Percentiles rank a stretch among this genome's conserved stretches.
Evolutionary conservation across 148 eudicot genomes (phyloP).

Genomic region (Arbutus unedo): DNA sequence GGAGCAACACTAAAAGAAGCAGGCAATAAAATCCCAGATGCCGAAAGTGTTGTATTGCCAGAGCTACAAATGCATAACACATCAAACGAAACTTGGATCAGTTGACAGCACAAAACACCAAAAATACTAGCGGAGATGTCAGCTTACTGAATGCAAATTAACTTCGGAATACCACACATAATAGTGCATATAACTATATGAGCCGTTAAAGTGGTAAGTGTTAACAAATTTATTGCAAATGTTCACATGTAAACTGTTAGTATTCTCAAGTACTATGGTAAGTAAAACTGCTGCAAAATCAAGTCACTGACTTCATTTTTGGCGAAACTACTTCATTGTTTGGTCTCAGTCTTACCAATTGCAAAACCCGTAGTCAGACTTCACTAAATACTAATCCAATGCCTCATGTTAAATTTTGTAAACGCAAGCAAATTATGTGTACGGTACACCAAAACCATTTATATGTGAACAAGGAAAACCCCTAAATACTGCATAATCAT

Average conservation of each 20-base stretch:
- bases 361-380: neutral
- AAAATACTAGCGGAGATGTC: neutral
- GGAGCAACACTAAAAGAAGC: slow-evolving; percentile 25
- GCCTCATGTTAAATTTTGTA: neutral
- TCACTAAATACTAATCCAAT: neutral
- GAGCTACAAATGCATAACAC: slow-evolving; percentile 39
- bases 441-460: neutral
- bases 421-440: neutral
- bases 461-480: neutral
- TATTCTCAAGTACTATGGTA: neutral
- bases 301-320: neutral
- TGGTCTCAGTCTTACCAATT: neutral
- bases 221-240: neutral
- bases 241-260: neutral
- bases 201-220: neutral
- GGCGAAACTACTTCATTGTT: neutral
- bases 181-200: neutral
- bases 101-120: neutral
- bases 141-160: neutral
- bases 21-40: slow-evolving; percentile 80
- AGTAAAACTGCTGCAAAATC: neutral
- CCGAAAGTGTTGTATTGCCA: slow-evolving; percentile 81
- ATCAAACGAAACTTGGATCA: slow-evolving; percentile 7
- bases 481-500: neutral
- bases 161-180: neutral